Conservation (phyloP, 345 rosid species). For the Pistacia integerrima region DNA sequence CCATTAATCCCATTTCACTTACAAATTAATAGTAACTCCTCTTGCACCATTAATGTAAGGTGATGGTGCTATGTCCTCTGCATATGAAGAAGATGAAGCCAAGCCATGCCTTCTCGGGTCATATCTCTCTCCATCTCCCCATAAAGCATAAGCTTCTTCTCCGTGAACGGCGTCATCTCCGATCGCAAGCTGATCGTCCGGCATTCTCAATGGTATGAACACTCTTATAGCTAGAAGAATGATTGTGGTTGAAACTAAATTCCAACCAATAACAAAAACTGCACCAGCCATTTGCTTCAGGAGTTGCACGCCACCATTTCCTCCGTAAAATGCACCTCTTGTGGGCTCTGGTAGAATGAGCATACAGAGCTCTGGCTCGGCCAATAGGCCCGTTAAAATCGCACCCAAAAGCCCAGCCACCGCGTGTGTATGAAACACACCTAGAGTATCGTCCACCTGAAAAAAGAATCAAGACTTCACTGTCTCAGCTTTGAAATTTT, state of each 20-base stretch:
- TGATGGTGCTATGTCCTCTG: conserved; percentile 43
- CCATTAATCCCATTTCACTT: neutral
- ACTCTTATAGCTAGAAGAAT: conserved; percentile 61
- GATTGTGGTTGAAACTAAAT: conserved; percentile 55
- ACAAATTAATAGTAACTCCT: conserved; percentile 77
- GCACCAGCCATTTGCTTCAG: conserved; percentile 81
- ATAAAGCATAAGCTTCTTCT: conserved; percentile 94
- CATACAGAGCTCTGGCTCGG: conserved; percentile 67
- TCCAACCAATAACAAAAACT: conserved; percentile 67
- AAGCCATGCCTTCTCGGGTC: conserved; percentile 66
- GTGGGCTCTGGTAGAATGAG: conserved; percentile 43
- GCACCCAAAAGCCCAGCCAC: conserved; percentile 90
- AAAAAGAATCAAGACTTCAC: neutral
- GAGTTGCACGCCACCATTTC: conserved; percentile 64
- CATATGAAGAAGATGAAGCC: conserved; percentile 24
- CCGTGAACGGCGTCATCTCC: conserved; percentile 97
- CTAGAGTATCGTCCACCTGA: conserved; percentile 84
- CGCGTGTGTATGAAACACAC: conserved; percentile 94
- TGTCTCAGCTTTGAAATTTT: too few species aligned
- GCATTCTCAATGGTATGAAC: conserved; percentile 79
- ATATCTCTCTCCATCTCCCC: conserved; percentile 96
- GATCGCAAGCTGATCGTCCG: conserved; percentile 68
- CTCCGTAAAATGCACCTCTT: conserved; percentile 83
- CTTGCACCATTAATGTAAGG: conserved; percentile 60
- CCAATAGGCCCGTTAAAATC: conserved; percentile 75